phyloP scores from a whole-genome alignment of 495 filamentous ascomycete species.

The Aspergillus avenaceus region DNA sequence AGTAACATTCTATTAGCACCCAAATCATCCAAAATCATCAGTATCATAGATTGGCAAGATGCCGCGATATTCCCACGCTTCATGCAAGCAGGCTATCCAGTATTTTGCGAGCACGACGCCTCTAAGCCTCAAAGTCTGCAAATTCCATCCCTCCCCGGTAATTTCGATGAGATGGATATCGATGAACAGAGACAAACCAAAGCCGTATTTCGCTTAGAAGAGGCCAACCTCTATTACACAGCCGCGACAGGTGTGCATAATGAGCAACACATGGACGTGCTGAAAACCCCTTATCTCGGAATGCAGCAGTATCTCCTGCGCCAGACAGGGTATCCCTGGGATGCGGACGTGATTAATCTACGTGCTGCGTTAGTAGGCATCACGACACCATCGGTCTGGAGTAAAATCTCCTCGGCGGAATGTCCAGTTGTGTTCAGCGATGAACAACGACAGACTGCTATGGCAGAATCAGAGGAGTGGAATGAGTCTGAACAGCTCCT shows the following conservation, averaged over 20 bases:
- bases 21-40: conserved; percentile 25
- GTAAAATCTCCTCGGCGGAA: conserved; percentile 15
- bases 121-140: conserved; percentile 28
- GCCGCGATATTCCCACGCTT: conserved; percentile 25
- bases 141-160: conserved; percentile 26
- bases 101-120: conserved; percentile 33
- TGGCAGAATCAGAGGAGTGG: conserved; percentile 31
- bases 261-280: conserved; percentile 19
- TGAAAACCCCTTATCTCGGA: conserved; percentile 26
- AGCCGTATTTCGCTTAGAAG: conserved; percentile 25
- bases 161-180: conserved; percentile 24
- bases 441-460: conserved; percentile 24
- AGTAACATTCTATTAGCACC: conserved; percentile 29
- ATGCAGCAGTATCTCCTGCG: conserved; percentile 32
- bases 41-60: conserved; percentile 37
- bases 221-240: conserved; percentile 37
- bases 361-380: conserved; percentile 32
- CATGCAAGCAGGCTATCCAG: conserved; percentile 36
- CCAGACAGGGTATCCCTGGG: conserved; percentile 33
- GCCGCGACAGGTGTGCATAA: conserved; percentile 32
- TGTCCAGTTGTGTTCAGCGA: conserved; percentile 28
- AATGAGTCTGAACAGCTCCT: conserved; percentile 32
- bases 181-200: conserved; percentile 24
- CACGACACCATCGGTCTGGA: conserved; percentile 26
- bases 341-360: conserved; percentile 33